These are phyloP conservation scores for Fagopyrum tataricum DNA, from an alignment of 148 eudicot species.

Conservation along the genomic window DNA sequence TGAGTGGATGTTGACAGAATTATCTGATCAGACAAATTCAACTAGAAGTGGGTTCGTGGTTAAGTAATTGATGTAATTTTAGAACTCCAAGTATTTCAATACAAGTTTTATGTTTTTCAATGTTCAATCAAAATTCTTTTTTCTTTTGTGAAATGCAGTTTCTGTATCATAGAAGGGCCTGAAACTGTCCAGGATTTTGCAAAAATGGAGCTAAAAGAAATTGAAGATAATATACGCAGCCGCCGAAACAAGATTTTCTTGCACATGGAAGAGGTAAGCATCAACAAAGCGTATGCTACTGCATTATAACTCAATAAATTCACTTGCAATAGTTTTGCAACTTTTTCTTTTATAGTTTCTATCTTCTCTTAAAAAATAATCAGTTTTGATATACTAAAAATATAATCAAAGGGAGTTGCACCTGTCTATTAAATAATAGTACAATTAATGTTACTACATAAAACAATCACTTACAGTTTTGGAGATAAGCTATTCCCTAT, in stretches of 20 bases:
- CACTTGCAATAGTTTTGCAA: background rate
- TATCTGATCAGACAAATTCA: background rate
- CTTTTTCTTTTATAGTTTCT: background rate
- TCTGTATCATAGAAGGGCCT: constrained; percentile 98
- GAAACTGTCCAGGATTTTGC: constrained; percentile 91
- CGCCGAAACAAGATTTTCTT: constrained; percentile 88
- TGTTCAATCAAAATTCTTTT: background rate
- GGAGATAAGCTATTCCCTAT: background rate
- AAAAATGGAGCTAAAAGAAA: constrained; percentile 79
- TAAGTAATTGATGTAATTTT: background rate
- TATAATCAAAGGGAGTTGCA: background rate
- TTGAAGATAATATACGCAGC: constrained; percentile 77
- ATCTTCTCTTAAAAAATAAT: background rate
- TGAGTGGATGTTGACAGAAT: background rate
- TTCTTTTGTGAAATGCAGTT: constrained; percentile 36
- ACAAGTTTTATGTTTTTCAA: background rate
- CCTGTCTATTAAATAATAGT: background rate
- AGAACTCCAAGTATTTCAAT: background rate
- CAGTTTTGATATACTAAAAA: background rate
- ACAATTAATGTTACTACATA: background rate
- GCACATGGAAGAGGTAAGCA: constrained; percentile 88
- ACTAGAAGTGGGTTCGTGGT: background rate
- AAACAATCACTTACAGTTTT: background rate
- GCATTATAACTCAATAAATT: background rate
- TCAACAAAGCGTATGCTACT: background rate